Evolutionary conservation across 2,329 filamentous ascomycete genomes (phyloP), one percentile per base, ranked within the genome.

Genomic region (Paraconiothyrium sp.): DNA sequence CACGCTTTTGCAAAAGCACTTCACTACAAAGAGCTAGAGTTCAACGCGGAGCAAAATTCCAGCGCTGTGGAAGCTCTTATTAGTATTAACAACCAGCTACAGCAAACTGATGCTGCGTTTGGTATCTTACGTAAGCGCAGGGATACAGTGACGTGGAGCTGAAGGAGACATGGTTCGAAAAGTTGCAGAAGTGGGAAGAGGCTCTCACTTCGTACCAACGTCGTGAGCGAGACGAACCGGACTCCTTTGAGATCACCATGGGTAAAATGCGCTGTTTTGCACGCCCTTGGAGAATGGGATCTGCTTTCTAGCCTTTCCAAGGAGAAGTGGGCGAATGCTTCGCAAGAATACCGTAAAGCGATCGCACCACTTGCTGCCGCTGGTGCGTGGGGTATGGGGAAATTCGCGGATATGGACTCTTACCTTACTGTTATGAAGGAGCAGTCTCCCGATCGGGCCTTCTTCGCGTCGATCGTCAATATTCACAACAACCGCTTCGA

Each of bases 141-240:
- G 88, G 93, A 47, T 99, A 98, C 78, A 92, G 92, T 69, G 95
- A 99, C 73, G 97, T 99, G 34, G 93, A 97, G 74, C 85, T 99
- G 54, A 93, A 97, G 62, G 95, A 99, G 81, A 97, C 94, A 0
- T 99, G 95, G 95, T 99, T 97, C 69, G 96, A 99, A 80, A 98
- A 97, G 82, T 83, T 99, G 51, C 93, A 98, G 78, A 89, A 95
- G 61, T 99, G 96, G 96, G 96, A 99, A 67, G 96, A 99, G 79
- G 95, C 95, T 2, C 84, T 99, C 59, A 89, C 90, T 49, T 96
- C 95, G 51, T 98, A 98, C 75, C 92, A 95, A 71, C 90, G 92
- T 74, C 91, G 94, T 48, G 94, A 97, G 67, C 84, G 92, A 34
- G 87, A 88, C 34, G 87, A 90, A 63, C 84, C 84, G 11, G 82